A percentile compares a stretch with the other conserved stretches of the same genome.
phyloP scores from a whole-genome alignment of 768 basidiomycete genomes.

The Tulasnella sp. region DNA sequence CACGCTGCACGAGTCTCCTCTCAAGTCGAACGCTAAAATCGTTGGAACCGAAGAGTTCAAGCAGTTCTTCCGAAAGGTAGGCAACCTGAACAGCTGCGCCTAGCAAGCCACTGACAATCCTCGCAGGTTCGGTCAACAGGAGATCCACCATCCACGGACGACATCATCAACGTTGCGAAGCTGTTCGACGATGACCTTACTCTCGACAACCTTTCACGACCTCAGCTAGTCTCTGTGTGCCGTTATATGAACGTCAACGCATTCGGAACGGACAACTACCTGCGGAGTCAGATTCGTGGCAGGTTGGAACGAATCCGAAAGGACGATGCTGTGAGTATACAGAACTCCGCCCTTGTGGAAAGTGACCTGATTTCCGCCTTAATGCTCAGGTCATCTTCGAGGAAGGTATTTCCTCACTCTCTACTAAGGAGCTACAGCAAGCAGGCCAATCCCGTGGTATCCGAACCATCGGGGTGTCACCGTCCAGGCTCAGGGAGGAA shows the following conservation, averaged over 20 bases:
- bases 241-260: slow-evolving; percentile 98
- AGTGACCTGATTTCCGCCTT: background rate
- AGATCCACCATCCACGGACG: slow-evolving; percentile 81
- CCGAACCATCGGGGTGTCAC: slow-evolving; percentile 79
- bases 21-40: slow-evolving; percentile 90
- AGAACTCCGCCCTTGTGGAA: background rate
- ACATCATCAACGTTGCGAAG: slow-evolving; percentile 91
- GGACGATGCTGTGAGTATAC: slow-evolving; percentile 68
- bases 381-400: slow-evolving; percentile 64
- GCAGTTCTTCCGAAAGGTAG: slow-evolving; percentile 96
- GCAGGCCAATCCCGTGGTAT: slow-evolving; percentile 95
- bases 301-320: slow-evolving; percentile 76
- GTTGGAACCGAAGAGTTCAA: slow-evolving; percentile 95
- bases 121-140: slow-evolving; percentile 87
- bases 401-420: slow-evolving; percentile 87
- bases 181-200: slow-evolving; percentile 98
- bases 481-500: slow-evolving; percentile 83
- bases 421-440: slow-evolving; percentile 84
- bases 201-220: slow-evolving; percentile 93
- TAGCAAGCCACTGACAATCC: background rate
- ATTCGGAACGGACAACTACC: slow-evolving; percentile 97
- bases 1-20: slow-evolving; percentile 87
- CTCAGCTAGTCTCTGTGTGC: slow-evolving; percentile 97
- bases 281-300: slow-evolving; percentile 84
- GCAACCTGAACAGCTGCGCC: slow-evolving; percentile 14